Evolutionary conservation across 345 rosid species (phyloP), one percentile per base, ranked within the genome.

Genomic region (Salix dunnii): DNA sequence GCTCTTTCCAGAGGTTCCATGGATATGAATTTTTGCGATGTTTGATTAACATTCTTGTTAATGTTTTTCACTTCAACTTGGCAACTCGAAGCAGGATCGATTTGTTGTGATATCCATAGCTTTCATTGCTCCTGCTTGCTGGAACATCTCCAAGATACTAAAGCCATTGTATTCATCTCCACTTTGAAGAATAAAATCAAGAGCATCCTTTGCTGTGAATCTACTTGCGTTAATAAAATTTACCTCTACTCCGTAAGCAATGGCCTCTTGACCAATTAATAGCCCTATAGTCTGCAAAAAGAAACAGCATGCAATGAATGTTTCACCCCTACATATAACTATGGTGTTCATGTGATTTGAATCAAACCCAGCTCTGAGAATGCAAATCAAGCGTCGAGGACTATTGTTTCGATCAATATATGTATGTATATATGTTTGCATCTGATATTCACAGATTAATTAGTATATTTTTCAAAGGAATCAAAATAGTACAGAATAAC

Each of bases 141-240:
- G 74, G 51, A 70, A 48, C 74, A 13, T 48, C 40, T 49, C 74
- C 21, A 70, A 18, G 5, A 70, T 48, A 20, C 2, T 25, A 27
- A 70, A 28, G 7, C 30, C 74, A 48, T 61, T 30, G 61, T 17
- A 30, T 2, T 70, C n/a, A 2, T 27, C 63, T 70, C 74, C 74
- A 30, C 23, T 71, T 28, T 71, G 40, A 49, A 71, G 73, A 17
- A 46, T 49, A 20, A 70, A 48, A 48, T 70, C 62, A 70, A 70
- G 31, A 49, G 51, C n/a, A 71, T 71, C 74, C 17, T 30, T 71
- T 31, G 74, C 62, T 42, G 74, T 51, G 62, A 71, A 71, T 71
- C 74, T 63, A 20, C 63, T 51, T 49, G 74, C 9, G 27, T 71
- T 71, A 16, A 28, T 71, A 16, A 63, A 14, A 31, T 71, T 51